Base-by-base conservation (phyloP, 2,329 filamentous ascomycete genomes). In the Aspergillus ustus region DNA sequence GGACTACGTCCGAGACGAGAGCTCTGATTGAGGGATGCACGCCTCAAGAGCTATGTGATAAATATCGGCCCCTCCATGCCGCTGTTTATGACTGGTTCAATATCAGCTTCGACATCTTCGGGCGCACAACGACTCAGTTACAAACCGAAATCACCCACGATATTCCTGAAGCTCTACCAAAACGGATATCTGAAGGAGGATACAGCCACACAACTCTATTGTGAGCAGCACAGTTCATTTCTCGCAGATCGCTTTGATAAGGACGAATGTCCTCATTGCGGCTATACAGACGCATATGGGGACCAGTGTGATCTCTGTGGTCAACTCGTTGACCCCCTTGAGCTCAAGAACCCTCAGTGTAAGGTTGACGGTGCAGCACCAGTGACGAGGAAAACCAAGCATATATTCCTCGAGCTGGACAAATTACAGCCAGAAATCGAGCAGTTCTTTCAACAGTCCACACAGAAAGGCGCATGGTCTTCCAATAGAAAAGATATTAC, bases 31-130 rank as follows among this genome's bases (percentile, higher is more conserved):
- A 95, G 75, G 89, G 90, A 15, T 83, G 93, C 66, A 92, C 89
- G 11, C 93, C 93, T 20, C 84, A 91, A 71, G 86, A 93, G 74
- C 87, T 98, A 13, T 97, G 94, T 81, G 87, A 91, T 78, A 96
- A 97, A 82, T 97, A 96, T 82, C 91, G 96, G 80, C 88, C 87
- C 71, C 88, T 96, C 62, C 94, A 97, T 80, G 88, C 92, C 70
- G 91, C 91, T 52, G 90, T 97, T 67, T 98, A 98, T 78, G 87
- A 96, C 77, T 97, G 94, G 92, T 99, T 99, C 81, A 88, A 93
- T 73, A 94, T 98, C 73, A 89, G 86, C 61, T 98, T 98, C 75
- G 94, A 98, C 79, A 89, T 93, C 78, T 99, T 98, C 75, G 95
- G 93, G 65, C 90, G 93, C 62, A 98, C 95, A 5, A 92, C 93